Percentiles rank a stretch among this genome's conserved stretches.
Conservation (phyloP, 2,329 filamentous ascomycete species). For the Arthrinium phaeospermum region DNA sequence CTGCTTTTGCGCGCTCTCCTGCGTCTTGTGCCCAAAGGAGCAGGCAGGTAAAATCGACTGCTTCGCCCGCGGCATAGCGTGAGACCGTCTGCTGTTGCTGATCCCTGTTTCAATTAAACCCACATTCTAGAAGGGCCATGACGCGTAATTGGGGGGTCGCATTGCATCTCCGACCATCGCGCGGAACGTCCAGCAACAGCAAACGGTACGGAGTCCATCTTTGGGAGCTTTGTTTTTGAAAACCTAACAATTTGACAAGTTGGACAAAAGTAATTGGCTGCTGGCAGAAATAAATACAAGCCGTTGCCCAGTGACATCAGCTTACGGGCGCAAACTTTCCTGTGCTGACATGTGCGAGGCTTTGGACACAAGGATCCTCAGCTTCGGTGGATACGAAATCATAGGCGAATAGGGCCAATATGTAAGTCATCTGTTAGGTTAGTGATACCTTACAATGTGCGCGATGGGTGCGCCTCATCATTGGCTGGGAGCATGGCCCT, state of each 20-base stretch:
- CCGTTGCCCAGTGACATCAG: conserved; percentile 9
- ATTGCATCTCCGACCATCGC: conserved; percentile 1
- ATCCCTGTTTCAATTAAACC: conserved; percentile 18
- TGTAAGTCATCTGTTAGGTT: background rate
- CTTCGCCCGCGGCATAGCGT: background rate
- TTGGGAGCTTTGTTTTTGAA: background rate
- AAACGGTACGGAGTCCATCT: background rate
- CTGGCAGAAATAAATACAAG: background rate
- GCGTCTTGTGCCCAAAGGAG: background rate
- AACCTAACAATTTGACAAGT: background rate
- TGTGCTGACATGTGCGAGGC: conserved; percentile 6
- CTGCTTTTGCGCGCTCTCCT: background rate
- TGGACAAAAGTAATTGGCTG: background rate
- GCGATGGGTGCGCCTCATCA: background rate
- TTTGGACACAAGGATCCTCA: background rate
- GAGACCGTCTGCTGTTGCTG: background rate
- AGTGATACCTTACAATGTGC: background rate
- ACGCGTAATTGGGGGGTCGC: conserved; percentile 14
- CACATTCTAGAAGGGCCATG: conserved; percentile 1
- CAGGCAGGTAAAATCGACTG: background rate
- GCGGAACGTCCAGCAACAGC: background rate
- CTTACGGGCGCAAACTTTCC: background rate
- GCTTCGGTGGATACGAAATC: background rate
- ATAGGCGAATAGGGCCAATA: conserved; percentile 1
- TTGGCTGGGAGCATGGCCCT: background rate